Evolutionary conservation across 78 protist genomes (phyloP).

Genomic region (Isochrysis galbana): DNA sequence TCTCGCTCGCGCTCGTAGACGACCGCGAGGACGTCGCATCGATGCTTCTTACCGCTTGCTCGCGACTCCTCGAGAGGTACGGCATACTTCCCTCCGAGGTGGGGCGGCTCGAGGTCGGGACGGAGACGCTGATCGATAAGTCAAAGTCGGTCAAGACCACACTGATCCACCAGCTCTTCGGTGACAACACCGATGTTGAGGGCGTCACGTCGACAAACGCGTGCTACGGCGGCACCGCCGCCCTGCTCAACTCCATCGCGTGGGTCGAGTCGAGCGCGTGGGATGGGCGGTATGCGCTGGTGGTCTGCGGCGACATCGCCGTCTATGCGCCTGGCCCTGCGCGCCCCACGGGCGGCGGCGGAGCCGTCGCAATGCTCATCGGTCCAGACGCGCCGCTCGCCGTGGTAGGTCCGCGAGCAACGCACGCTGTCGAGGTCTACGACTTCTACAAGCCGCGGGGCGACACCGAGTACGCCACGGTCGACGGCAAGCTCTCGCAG

Average conservation of each 20-base stretch:
- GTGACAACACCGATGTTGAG: background rate
- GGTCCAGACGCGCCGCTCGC: conserved; percentile 92
- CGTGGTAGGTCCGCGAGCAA: background rate
- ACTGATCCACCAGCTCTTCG: conserved; percentile 77
- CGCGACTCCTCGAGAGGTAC: conserved; percentile 70
- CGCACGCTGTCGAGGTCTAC: conserved; percentile 60
- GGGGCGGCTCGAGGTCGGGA: conserved; percentile 94
- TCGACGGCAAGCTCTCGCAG: conserved; percentile 88
- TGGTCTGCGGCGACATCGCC: conserved; percentile 90
- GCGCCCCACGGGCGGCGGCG: conserved; percentile 74
- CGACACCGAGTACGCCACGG: conserved; percentile 83
- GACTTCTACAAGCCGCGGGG: conserved; percentile 96
- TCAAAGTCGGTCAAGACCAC: conserved; percentile 84
- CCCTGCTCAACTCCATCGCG: conserved; percentile 82
- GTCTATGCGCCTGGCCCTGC: conserved; percentile 52
- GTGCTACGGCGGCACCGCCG: conserved; percentile 96
- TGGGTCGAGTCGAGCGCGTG: conserved; percentile 90
- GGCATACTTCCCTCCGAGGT: conserved; percentile 60
- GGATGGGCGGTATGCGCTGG: conserved; percentile 92
- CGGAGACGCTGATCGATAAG: conserved; percentile 91
- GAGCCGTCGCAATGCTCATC: conserved; percentile 95
- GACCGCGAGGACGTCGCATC: conserved; percentile 94
- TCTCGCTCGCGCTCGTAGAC: conserved; percentile 78
- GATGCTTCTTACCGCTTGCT: conserved; percentile 75
- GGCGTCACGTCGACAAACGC: conserved; percentile 86